Percentiles rank a stretch among this genome's conserved stretches.
phyloP scores from a whole-genome alignment of 2,329 filamentous ascomycete species.

The Pseudogymnoascus sp. region DNA sequence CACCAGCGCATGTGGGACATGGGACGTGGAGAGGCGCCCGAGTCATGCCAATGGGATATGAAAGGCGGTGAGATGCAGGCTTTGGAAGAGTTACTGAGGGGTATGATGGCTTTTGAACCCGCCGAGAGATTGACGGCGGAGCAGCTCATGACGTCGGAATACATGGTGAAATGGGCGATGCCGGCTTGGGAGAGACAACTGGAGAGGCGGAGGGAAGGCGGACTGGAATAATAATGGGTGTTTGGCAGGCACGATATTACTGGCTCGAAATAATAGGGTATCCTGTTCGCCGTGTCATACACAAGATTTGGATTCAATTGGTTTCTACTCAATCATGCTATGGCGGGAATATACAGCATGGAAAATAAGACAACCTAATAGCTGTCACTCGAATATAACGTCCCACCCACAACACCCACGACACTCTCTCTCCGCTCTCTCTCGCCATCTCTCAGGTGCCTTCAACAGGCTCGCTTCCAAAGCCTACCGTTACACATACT shows the following conservation, averaged over 20 bases:
- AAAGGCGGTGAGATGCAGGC: conserved; percentile 6
- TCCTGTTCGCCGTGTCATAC: background rate
- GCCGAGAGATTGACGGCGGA: background rate
- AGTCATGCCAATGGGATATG: background rate
- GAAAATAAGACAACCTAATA: background rate
- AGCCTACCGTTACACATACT: background rate
- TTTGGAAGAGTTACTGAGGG: conserved; percentile 10
- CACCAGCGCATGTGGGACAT: background rate
- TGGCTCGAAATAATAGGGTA: background rate
- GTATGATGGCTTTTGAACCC: conserved; percentile 8
- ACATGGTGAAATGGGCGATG: conserved; percentile 6
- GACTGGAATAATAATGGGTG: background rate
- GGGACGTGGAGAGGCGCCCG: background rate
- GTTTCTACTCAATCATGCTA: background rate
- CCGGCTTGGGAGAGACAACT: background rate
- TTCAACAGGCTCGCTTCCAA: background rate
- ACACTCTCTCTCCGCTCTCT: background rate
- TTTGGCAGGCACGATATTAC: background rate
- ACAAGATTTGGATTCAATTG: background rate
- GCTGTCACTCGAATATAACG: background rate
- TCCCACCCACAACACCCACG: background rate
- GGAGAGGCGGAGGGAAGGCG: background rate
- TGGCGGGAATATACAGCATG: background rate
- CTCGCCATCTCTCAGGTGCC: background rate
- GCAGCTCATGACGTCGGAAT: background rate